Evolutionary conservation across 352 stramenopile species (phyloP).

Genomic region (Pythium apleroticum): DNA sequence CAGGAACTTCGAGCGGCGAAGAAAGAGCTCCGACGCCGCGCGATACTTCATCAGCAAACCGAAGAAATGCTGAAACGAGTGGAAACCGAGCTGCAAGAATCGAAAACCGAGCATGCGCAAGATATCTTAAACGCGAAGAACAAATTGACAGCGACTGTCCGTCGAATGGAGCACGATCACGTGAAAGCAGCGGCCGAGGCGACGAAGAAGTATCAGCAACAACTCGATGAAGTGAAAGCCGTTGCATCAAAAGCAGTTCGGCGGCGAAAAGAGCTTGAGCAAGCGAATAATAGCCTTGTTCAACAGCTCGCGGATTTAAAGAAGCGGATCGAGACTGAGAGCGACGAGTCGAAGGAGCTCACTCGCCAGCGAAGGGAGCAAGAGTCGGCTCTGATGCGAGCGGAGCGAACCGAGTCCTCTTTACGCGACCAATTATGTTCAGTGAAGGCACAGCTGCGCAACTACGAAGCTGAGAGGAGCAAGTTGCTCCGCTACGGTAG

Average conservation of each 20-base stretch:
- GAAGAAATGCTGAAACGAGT: conserved; percentile 37
- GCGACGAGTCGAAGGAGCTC: conserved; percentile 13
- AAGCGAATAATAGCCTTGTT: conserved; percentile 23
- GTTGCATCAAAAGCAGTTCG: conserved; percentile 29
- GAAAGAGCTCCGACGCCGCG: conserved; percentile 37
- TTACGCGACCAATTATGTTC: conserved; percentile 30
- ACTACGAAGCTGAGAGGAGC: conserved; percentile 27
- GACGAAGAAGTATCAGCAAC: conserved; percentile 26
- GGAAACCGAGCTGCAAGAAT: conserved; percentile 32
- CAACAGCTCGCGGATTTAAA: conserved; percentile 20
- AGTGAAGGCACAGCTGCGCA: conserved; percentile 28
- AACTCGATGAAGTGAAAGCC: conserved; percentile 31
- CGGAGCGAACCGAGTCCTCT: conserved; percentile 33
- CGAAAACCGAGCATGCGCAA: conserved; percentile 26
- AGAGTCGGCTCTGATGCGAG: conserved; percentile 29
- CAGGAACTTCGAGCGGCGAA: conserved; percentile 33
- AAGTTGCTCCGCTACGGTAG: conserved; percentile 1
- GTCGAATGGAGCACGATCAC: conserved; percentile 37
- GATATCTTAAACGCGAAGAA: conserved; percentile 38
- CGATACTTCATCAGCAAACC: conserved; percentile 26
- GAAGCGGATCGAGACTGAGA: conserved; percentile 25
- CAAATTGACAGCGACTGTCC: conserved; percentile 28
- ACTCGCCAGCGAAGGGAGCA: conserved; percentile 21
- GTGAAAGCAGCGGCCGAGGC: conserved; percentile 26
- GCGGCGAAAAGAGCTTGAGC: conserved; percentile 27